Evolutionary conservation across 345 rosid species (phyloP).

Genomic region (Xanthoceras sorbifolium): DNA sequence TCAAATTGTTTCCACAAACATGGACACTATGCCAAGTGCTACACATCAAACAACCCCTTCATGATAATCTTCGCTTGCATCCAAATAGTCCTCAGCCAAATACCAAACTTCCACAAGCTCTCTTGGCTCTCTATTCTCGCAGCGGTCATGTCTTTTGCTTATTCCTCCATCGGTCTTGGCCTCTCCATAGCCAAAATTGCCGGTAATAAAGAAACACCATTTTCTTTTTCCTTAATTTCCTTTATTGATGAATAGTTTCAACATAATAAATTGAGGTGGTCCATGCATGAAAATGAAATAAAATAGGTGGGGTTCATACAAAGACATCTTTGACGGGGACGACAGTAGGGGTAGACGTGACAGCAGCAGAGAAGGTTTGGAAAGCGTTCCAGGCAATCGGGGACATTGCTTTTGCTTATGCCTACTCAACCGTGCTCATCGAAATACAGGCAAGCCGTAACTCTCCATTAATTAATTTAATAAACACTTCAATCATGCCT

Average conservation of each 20-base stretch:
- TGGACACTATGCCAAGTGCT: constrained; percentile 61
- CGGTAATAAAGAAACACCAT: constrained; percentile 30
- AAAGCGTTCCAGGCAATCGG: constrained; percentile 73
- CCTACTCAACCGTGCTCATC: constrained; percentile 70
- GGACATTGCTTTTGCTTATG: constrained; percentile 85
- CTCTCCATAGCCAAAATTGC: constrained; percentile 67
- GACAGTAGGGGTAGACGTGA: constrained; percentile 61
- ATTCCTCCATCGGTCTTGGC: constrained; percentile 72
- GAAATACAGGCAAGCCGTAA: constrained; percentile 74
- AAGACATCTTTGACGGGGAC: constrained; percentile 60
- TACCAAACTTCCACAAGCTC: constrained; percentile 82
- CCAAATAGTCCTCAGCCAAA: constrained; percentile 77
- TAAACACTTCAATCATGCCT: neutral
- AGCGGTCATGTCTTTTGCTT: constrained; percentile 85
- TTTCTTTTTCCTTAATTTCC: neutral
- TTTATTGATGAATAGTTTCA: neutral
- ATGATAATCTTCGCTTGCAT: constrained; percentile 71
- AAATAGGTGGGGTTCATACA: constrained; percentile 38
- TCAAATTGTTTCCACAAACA: constrained; percentile 76
- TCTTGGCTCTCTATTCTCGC: constrained; percentile 88
- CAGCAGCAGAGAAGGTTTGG: constrained; percentile 82
- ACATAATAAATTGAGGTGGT: neutral
- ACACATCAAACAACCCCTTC: constrained; percentile 55
- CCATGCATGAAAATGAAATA: neutral
- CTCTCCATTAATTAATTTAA: neutral